Conservation (phyloP, 176 grass and related monocot genomes). For the Panicum miliaceum region DNA sequence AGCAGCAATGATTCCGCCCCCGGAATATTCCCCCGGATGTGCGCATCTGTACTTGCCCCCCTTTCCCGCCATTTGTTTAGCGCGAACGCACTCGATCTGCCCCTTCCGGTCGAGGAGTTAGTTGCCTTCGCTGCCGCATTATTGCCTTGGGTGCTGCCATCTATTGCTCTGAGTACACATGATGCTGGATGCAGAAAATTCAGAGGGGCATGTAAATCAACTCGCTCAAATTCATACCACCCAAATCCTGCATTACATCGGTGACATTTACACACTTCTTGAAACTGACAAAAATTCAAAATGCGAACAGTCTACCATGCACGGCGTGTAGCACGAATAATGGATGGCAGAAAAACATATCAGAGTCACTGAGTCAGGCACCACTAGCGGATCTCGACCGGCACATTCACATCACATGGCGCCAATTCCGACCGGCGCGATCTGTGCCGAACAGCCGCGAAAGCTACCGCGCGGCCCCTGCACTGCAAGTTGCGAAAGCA, state of each 20-base stretch:
- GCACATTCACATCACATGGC: neutral
- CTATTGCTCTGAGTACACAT: neutral
- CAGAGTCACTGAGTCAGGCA: too few relatives aligned
- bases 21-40: slow-evolving; percentile 44
- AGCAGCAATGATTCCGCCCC: slow-evolving; percentile 34
- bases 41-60: slow-evolving; percentile 48
- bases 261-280: neutral
- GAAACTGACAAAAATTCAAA: too few relatives aligned
- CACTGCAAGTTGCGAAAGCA: slow-evolving; percentile 32
- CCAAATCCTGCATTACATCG: neutral
- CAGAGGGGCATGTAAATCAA: neutral
- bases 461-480: neutral
- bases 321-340: neutral
- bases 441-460: neutral
- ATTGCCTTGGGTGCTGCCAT: too few relatives aligned
- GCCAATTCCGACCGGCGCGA: neutral
- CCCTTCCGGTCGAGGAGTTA: slow-evolving; percentile 27
- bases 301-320: neutral
- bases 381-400: neutral
- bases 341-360: neutral
- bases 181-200: neutral
- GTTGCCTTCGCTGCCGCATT: neutral
- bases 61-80: slow-evolving; percentile 30
- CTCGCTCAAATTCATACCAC: neutral
- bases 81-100: slow-evolving; percentile 45